Percentiles rank a stretch among this genome's conserved stretches.
Conservation (phyloP, 75 land plant species). For the Azolla pinnata region DNA sequence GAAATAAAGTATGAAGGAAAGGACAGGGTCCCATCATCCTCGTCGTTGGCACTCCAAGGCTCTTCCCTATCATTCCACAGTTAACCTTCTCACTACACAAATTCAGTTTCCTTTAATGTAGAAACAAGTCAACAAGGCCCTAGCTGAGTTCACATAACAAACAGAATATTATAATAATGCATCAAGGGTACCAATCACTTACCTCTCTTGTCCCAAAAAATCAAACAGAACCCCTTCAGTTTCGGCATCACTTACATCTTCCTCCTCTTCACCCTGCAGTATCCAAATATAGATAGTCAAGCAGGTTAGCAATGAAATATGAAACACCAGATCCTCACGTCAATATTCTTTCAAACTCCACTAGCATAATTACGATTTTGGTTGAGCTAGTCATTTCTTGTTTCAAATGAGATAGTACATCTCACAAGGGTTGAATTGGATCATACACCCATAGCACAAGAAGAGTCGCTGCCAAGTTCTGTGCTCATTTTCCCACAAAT, state of each 20-base stretch:
- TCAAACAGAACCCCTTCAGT: constrained; percentile 47
- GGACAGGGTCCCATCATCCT: constrained; percentile 51
- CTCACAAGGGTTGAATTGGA: no score
- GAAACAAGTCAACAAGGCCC: background rate
- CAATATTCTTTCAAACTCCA: no score
- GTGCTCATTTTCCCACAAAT: no score
- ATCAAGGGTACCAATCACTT: background rate
- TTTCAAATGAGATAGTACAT: no score
- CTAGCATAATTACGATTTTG: no score
- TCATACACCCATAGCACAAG: no score
- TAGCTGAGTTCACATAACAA: background rate
- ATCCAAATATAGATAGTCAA: background rate
- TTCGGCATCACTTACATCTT: constrained; percentile 5
- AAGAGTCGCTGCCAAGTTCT: no score
- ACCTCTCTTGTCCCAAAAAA: constrained; percentile 7
- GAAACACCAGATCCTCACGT: no score
- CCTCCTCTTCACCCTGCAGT: background rate
- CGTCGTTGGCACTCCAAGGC: constrained; percentile 46
- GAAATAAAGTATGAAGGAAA: constrained; percentile 92
- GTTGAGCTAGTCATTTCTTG: no score
- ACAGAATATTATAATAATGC: background rate
- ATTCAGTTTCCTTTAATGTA: constrained; percentile 1
- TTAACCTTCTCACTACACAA: background rate
- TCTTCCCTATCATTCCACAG: constrained; percentile 42
- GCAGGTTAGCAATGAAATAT: background rate